These are phyloP conservation scores for Colletotrichum kahawae DNA, from an alignment of 2,329 filamentous ascomycete genomes.

Conservation along the genomic window DNA sequence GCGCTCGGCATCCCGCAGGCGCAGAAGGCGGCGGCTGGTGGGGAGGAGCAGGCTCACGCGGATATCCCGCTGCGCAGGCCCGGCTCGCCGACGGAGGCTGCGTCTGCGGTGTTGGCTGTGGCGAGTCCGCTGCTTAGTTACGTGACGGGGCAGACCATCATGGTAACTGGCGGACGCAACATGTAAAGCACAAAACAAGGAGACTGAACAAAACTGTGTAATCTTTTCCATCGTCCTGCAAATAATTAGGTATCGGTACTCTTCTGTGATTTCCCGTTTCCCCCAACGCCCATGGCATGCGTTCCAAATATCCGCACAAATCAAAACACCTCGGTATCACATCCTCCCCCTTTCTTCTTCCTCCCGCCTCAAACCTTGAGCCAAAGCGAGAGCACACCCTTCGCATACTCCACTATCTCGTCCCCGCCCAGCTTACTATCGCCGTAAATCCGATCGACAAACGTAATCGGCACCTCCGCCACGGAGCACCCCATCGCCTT, in stretches of 20 bases:
- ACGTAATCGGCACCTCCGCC: conserved; percentile 93
- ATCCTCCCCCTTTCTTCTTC: background rate
- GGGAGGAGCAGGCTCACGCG: conserved; percentile 47
- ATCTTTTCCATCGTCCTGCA: background rate
- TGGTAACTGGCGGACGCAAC: conserved; percentile 78
- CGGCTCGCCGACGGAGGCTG: conserved; percentile 81
- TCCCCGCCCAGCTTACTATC: conserved; percentile 93
- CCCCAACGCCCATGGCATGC: conserved; percentile 18
- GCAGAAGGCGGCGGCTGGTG: conserved; percentile 42
- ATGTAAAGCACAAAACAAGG: conserved; percentile 44
- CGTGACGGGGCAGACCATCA: conserved; percentile 85
- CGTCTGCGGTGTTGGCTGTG: conserved; percentile 76
- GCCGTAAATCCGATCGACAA: conserved; percentile 94
- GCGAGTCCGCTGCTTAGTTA: conserved; percentile 85
- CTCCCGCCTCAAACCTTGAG: conserved; percentile 64
- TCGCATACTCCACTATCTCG: conserved; percentile 96
- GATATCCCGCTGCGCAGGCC: conserved; percentile 83
- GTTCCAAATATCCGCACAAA: background rate
- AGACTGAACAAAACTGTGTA: background rate
- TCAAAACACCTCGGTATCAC: conserved; percentile 7
- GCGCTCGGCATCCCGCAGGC: conserved; percentile 74
- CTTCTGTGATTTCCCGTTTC: conserved; percentile 5
- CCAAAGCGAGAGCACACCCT: conserved; percentile 81
- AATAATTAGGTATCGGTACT: conserved; percentile 23
- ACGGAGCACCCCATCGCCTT: conserved; percentile 96